Base-by-base conservation (phyloP, 441 rosid species). In the Isatis lusitanica region DNA sequence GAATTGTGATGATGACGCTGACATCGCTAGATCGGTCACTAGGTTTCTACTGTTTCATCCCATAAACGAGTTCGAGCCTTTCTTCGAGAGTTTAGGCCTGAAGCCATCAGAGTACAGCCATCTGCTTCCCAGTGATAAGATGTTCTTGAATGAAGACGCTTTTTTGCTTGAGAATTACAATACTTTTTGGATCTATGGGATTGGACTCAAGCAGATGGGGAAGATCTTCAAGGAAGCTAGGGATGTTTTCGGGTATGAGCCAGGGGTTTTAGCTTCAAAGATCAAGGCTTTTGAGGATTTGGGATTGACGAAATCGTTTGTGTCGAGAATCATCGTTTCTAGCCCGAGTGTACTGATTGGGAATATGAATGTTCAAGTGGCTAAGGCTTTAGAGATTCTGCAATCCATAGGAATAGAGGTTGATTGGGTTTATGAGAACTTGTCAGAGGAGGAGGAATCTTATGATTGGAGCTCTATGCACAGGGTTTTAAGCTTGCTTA, bases 31-130 rank as follows among this genome's bases (percentile, higher is more conserved):
- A 12, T 84, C 83, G 4, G 47, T 90, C 48, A 38, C 84, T 3
- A 84, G 88, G 61, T 85, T 78, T 59, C 56, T 92, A 64, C 81
- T 82, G 39, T 92, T 84, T 74, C 88, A 87, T 33, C 94, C 97
- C 28, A 81, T 90, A 50, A 93, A 93, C 75, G 98, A 93, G 69
- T 92, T 90, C 13, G 97, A 90, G 80, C 91, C 89, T 69, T 90
- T 87, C 81, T 84, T 86, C 38, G 93, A 92, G 92, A 90, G 98
- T 74, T 52, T 83, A 61, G 98, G 98, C 42, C 50, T 92, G 42
- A 58, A 81, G 36, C 93, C 87, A 28, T 64, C 60, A 0, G 92
- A 88, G 72, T 85, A 78, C 46, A 17, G 28, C 51, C 74, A 73
- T 64, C 73, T 86, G 57, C 92, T 92, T 69, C 90, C 86, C 0